Percentiles rank a stretch among this genome's conserved stretches.
Evolutionary conservation across 1,284 basidiomycete genomes (phyloP).

Genomic region (Naganishia sp.): DNA sequence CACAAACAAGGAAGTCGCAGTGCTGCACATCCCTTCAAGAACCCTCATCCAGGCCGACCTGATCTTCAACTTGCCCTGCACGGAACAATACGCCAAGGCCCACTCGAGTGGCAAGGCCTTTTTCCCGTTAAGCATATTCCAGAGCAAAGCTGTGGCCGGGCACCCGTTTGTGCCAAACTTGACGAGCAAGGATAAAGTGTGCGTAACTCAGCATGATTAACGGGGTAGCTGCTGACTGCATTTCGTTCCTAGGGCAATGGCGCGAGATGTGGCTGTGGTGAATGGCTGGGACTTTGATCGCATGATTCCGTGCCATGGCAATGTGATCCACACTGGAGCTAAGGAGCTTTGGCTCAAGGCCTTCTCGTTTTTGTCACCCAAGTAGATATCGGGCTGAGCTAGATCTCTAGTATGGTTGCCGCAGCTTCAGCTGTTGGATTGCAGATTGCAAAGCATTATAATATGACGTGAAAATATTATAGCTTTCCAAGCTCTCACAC

Average conservation of each 20-base stretch:
- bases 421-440: not conserved
- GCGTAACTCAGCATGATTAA: slow-evolving; percentile 37
- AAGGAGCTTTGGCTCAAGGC: slow-evolving; percentile 66
- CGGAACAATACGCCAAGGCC: slow-evolving; percentile 71
- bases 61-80: slow-evolving; percentile 82
- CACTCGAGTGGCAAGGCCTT: slow-evolving; percentile 58
- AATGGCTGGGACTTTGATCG: slow-evolving; percentile 80
- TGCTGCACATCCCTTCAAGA: slow-evolving; percentile 75
- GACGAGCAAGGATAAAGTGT: slow-evolving; percentile 66
- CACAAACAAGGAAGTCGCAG: slow-evolving; percentile 86
- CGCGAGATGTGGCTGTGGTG: slow-evolving; percentile 68
- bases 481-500: too few species aligned
- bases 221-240: not conserved
- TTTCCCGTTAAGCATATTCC: slow-evolving; percentile 48
- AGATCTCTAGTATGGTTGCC: not conserved
- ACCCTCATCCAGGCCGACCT: slow-evolving; percentile 85
- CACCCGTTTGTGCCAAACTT: slow-evolving; percentile 59
- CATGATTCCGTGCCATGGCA: slow-evolving; percentile 88
- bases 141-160: slow-evolving; percentile 47
- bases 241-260: slow-evolving; percentile 63
- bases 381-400: not conserved
- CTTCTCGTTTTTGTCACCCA: slow-evolving; percentile 42
- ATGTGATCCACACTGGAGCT: slow-evolving; percentile 76
- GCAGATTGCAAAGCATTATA: not conserved
- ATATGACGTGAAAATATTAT: not conserved